phyloP scores from a whole-genome alignment of 73 alveolate species.

The Stentor coeruleus region DNA sequence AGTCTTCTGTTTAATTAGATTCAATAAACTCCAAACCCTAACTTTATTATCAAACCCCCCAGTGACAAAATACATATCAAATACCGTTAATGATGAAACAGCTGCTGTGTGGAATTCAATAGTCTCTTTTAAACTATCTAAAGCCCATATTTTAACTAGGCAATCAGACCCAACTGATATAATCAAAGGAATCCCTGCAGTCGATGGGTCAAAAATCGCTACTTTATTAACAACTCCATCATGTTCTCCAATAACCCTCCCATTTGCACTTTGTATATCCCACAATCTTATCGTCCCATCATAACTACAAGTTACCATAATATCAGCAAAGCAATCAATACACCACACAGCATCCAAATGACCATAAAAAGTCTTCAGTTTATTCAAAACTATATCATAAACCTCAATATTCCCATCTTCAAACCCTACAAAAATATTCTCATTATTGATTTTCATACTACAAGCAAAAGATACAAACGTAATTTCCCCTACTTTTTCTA shows the following conservation, averaged over 20 bases:
- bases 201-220: not conserved
- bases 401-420: slow-evolving; percentile 2
- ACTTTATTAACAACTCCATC: slow-evolving; percentile 25
- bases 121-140: slow-evolving; percentile 12
- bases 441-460: not conserved
- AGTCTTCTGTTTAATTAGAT: not conserved
- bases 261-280: not conserved
- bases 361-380: not conserved
- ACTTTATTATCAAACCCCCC: slow-evolving; percentile 14
- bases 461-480: not conserved
- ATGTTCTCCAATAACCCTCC: slow-evolving; percentile 1
- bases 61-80: slow-evolving; percentile 5
- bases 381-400: not conserved
- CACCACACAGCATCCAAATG: slow-evolving; percentile 11
- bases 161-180: slow-evolving; percentile 17
- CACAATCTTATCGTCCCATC: not conserved
- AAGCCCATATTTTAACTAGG: slow-evolving; percentile 1
- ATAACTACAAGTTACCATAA: not conserved
- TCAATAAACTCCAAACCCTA: not conserved
- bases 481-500: not conserved
- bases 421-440: not conserved
- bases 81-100: not conserved
- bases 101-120: not conserved
- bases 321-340: not conserved
- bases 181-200: not conserved